A percentile compares a stretch with the other conserved stretches of the same genome.
These are phyloP conservation scores for Limonium bicolor DNA, from an alignment of 148 eudicot genomes.

Conservation along the genomic window DNA sequence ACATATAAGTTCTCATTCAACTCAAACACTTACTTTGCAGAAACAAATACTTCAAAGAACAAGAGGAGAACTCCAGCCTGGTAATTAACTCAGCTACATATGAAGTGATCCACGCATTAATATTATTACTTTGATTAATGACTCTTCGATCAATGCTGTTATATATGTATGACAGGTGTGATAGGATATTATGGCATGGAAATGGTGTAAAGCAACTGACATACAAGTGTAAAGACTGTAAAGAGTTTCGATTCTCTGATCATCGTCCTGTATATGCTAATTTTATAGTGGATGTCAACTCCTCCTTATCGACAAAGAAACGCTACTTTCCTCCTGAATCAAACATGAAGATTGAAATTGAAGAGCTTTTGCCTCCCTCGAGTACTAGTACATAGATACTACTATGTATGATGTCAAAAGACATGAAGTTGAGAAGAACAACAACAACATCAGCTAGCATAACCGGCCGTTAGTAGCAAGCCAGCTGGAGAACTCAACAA, in stretches of 20 bases:
- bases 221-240: conserved; percentile 36
- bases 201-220: conserved; percentile 31
- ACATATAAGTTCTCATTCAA: conserved; percentile 56
- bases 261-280: conserved; percentile 62
- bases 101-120: too few relatives aligned
- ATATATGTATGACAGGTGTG: conserved; percentile 36
- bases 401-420: too few relatives aligned
- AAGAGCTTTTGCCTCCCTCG: conserved; percentile 15
- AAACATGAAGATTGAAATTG: conserved; percentile 22
- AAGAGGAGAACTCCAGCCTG: conserved; percentile 77
- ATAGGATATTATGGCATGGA: conserved; percentile 63
- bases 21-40: conserved; percentile 48
- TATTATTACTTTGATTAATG: too few relatives aligned
- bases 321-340: conserved; percentile 1
- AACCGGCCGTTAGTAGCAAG: too few relatives aligned
- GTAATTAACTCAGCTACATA: too few relatives aligned
- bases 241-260: conserved; percentile 36
- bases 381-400: too few relatives aligned
- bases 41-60: conserved; percentile 30
- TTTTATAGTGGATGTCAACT: conserved; percentile 25
- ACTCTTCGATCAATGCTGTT: background rate
- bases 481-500: too few relatives aligned
- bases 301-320: conserved; percentile 1
- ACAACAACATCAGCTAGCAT: too few relatives aligned
- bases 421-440: too few relatives aligned